Base-by-base conservation (phyloP, 208 protist species). In the Wallacemonas sp. region DNA sequence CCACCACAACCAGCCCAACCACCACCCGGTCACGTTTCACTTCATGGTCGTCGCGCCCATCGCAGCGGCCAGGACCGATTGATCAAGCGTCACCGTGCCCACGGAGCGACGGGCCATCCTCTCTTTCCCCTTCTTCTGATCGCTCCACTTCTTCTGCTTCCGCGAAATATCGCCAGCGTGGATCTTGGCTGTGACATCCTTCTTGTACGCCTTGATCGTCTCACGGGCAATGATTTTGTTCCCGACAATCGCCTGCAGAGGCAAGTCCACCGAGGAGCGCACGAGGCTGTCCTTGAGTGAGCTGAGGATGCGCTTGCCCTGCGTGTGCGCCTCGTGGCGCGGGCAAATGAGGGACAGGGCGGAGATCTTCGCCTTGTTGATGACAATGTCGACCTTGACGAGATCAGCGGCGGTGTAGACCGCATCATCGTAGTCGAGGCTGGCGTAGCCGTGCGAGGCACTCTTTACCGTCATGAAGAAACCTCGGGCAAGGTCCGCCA, bases 61-160 rank as follows among this genome's bases (percentile, higher is more conserved):
- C 5, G 90, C 91, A 2, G 93, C 92, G 1, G 93, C 82, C 18
- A 99, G 82, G 25, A 97, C 89, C 32, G 88, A 93, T 66, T 99
- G 95, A 36, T 95, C 85, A 18, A 99, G 74, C 61, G 95, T 89
- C 2, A 98, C 94, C 31, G 81, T 89, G 28, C 96, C 97, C 14
- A 99, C 81, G 42, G 72, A 87, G 4, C 92, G 72, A n/a, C 85
- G 76, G 62, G 96, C 96, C 94, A 99, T 98, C 61, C 87, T 76
- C 74, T 98, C 97, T 78, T 99, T 99, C 54, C 97, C 97, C 77
- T 98, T 97, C 70, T 98, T 98, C 82, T 99, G 98, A 69, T 98
- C 97, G 38, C 93, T 89, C 75, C 98, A 93, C 62, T 99, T 92
- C 79, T 99, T 99, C 72, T 90, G 80, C 71, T 98, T 98, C 38